phyloP scores from a whole-genome alignment of 2,329 filamentous ascomycete genomes.

The Teratosphaeria viscida region DNA sequence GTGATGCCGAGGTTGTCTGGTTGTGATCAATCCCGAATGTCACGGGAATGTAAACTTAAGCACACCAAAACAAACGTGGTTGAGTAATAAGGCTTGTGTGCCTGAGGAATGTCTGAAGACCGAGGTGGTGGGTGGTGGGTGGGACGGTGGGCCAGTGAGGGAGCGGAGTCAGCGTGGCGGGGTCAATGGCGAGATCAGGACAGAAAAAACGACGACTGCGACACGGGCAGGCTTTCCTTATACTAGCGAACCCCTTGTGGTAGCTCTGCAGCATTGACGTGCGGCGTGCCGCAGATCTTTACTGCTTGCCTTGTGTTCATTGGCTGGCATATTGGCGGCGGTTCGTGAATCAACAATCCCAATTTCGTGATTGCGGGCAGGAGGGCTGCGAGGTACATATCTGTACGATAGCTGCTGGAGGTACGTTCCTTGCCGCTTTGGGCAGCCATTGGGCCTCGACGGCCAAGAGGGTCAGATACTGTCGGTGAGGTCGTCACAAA shows the following conservation, averaged over 20 bases:
- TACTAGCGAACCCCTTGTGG: neutral
- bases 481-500: neutral
- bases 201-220: neutral
- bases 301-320: neutral
- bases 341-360: neutral
- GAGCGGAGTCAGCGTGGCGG: neutral
- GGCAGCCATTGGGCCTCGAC: neutral
- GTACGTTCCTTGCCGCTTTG: neutral
- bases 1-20: constrained; percentile 1
- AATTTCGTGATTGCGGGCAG: neutral
- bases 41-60: neutral
- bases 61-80: neutral
- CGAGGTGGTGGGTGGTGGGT: neutral
- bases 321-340: constrained; percentile 1
- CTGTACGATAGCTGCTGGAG: neutral
- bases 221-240: neutral
- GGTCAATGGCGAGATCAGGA: neutral
- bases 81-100: neutral
- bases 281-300: neutral
- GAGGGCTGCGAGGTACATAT: neutral
- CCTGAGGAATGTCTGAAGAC: neutral
- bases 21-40: neutral
- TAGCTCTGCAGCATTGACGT: neutral
- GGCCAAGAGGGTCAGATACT: neutral
- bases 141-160: neutral